Evolutionary conservation across 371 early-diverging fungal species (phyloP).

Genomic region (Rhizopus stolonifer): DNA sequence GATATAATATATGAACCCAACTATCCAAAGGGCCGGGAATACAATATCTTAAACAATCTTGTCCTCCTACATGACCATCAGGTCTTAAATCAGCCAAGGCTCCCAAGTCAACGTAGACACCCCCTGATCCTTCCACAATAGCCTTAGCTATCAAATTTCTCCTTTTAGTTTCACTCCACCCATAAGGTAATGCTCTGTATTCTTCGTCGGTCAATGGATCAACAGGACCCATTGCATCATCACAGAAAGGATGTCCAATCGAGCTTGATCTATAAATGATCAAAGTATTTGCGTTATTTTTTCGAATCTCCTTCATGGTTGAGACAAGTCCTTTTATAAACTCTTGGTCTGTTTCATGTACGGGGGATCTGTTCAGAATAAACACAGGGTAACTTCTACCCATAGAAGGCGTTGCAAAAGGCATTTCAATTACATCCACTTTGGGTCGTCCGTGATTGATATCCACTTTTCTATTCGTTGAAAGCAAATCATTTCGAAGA

Average conservation of each 20-base stretch:
- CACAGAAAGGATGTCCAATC: constrained; percentile 50
- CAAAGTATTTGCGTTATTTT: constrained; percentile 29
- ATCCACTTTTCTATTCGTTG: constrained; percentile 28
- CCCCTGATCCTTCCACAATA: constrained; percentile 58
- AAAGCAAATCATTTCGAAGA: constrained; percentile 57
- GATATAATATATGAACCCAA: constrained; percentile 55
- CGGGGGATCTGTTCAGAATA: constrained; percentile 51
- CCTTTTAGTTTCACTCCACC: constrained; percentile 54
- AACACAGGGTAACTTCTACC: constrained; percentile 39
- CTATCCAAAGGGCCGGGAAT: constrained; percentile 64
- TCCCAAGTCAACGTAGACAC: constrained; percentile 57
- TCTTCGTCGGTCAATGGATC: constrained; percentile 29
- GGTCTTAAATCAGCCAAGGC: constrained; percentile 51
- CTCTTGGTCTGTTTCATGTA: constrained; percentile 43
- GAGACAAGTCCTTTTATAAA: constrained; percentile 44
- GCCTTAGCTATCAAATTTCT: constrained; percentile 57
- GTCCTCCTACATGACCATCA: constrained; percentile 65
- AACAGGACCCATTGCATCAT: constrained; percentile 44
- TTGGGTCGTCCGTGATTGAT: constrained; percentile 33
- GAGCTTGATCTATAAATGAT: constrained; percentile 55
- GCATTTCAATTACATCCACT: constrained; percentile 43
- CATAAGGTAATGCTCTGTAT: constrained; percentile 39
- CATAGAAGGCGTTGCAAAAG: constrained; percentile 42
- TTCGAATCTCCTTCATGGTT: constrained; percentile 43
- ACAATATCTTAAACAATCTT: constrained; percentile 63